A percentile compares a stretch with the other conserved stretches of the same genome.
phyloP scores from a whole-genome alignment of 306 rosid species.

The Rosa multiflora region DNA sequence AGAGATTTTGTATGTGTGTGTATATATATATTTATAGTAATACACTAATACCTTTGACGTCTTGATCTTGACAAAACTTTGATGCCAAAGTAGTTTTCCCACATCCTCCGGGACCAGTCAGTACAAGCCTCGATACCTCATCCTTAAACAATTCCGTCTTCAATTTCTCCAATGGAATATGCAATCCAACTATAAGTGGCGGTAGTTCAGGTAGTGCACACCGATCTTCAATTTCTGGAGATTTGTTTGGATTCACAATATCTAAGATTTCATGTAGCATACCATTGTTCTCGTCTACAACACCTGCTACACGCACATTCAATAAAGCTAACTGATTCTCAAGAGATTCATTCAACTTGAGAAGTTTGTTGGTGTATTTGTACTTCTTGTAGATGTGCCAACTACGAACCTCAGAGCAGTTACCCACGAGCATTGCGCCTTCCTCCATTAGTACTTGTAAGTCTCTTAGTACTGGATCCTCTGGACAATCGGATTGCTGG shows the following conservation, averaged over 20 bases:
- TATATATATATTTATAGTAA: no score
- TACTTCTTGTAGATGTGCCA: not conserved
- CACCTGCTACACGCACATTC: not conserved
- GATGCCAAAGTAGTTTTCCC: slow-evolving; percentile 54
- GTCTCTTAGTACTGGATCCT: not conserved
- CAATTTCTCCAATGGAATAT: slow-evolving; percentile 37
- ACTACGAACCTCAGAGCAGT: not conserved
- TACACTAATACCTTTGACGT: slow-evolving; percentile 37
- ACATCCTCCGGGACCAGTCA: slow-evolving; percentile 46
- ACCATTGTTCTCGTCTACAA: not conserved
- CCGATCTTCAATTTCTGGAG: not conserved
- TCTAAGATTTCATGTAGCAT: not conserved
- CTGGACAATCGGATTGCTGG: not conserved
- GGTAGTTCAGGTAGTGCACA: not conserved
- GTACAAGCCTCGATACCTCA: slow-evolving; percentile 21
- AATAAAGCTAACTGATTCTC: not conserved
- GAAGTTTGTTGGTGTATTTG: not conserved
- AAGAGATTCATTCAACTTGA: not conserved
- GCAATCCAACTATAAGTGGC: slow-evolving; percentile 37
- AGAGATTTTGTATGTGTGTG: no score
- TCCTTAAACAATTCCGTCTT: slow-evolving; percentile 34
- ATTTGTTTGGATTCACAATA: not conserved
- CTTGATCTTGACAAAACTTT: slow-evolving; percentile 41
- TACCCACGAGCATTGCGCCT: not conserved
- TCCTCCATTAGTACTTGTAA: not conserved